These are phyloP conservation scores for Mitragyna speciosa DNA, from an alignment of 257 asterid genomes.

Conservation along the genomic window DNA sequence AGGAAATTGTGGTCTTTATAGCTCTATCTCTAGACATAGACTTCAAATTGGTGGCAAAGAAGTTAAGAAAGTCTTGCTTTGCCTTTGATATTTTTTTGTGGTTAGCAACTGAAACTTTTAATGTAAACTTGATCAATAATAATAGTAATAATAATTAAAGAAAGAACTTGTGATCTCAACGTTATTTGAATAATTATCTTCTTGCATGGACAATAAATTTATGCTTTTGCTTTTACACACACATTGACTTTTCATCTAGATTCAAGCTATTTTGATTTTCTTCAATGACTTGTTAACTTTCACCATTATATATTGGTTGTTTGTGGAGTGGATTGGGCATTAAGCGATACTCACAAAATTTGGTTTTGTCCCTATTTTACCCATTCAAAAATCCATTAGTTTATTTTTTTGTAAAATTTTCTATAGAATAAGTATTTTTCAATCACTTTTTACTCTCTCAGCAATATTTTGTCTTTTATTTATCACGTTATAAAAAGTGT, in stretches of 20 bases:
- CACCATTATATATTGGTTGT: not conserved
- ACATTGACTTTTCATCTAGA: not conserved
- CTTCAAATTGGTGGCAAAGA: not conserved
- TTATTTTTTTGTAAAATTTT: too few species aligned
- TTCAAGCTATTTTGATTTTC: not conserved
- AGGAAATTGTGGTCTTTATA: not conserved
- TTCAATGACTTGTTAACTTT: not conserved
- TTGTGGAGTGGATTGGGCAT: not conserved
- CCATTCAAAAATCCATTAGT: too few species aligned
- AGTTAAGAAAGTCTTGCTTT: conserved; percentile 11
- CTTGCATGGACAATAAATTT: not conserved
- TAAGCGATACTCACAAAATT: too few species aligned
- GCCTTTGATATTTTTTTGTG: not conserved
- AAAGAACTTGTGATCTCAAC: not conserved
- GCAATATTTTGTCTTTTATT: too few species aligned
- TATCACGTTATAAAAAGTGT: too few species aligned
- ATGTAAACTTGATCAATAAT: not conserved
- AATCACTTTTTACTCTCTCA: too few species aligned
- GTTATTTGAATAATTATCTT: not conserved
- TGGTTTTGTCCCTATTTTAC: too few species aligned
- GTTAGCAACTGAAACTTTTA: not conserved
- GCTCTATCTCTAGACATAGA: not conserved
- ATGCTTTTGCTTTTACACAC: not conserved
- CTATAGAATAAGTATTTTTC: too few species aligned
- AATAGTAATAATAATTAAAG: too few species aligned